Evolutionary conservation across 306 rosid genomes (phyloP).

Genomic region (Lathyrus oleraceus): DNA sequence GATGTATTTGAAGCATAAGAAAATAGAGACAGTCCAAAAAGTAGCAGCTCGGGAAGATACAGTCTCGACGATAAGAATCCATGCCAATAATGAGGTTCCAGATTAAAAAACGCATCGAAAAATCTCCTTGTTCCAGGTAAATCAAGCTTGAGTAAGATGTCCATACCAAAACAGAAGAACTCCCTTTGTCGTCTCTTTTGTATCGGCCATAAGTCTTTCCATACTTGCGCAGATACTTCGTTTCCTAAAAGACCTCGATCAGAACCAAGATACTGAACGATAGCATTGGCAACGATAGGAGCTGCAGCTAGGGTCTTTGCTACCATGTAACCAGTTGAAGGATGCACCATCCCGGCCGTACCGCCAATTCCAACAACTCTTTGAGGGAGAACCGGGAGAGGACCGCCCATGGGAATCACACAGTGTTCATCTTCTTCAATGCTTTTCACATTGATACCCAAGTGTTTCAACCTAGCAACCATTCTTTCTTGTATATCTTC

Average conservation of each 20-base stretch:
- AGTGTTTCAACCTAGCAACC: conserved; percentile 84
- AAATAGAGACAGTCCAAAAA: conserved; percentile 87
- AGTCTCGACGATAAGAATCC: conserved; percentile 94
- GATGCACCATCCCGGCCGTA: conserved; percentile 99
- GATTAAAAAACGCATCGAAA: conserved; percentile 89
- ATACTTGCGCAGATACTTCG: conserved; percentile 67
- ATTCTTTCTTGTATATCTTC: conserved; percentile 88
- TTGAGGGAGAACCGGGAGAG: conserved; percentile 91
- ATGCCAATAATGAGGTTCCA: conserved; percentile 95
- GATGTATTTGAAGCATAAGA: conserved; percentile 86
- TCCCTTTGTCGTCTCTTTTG: conserved; percentile 92
- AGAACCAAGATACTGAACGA: conserved; percentile 74
- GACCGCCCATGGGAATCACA: conserved; percentile 98
- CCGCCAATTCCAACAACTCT: conserved; percentile 98
- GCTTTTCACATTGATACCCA: conserved; percentile 87
- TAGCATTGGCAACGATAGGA: conserved; percentile 81
- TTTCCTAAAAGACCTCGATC: conserved; percentile 53
- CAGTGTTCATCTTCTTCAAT: conserved; percentile 97
- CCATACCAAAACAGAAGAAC: conserved; percentile 99
- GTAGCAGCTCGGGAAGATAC: conserved; percentile 78
- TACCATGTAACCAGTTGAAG: conserved; percentile 99
- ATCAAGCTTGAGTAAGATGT: conserved; percentile 90
- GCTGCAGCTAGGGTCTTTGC: conserved; percentile 97
- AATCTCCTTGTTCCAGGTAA: conserved; percentile 79
- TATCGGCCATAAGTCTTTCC: conserved; percentile 96